These are phyloP conservation scores for Calonectria pteridis DNA, from an alignment of 2,329 filamentous ascomycete genomes.

Conservation along the genomic window DNA sequence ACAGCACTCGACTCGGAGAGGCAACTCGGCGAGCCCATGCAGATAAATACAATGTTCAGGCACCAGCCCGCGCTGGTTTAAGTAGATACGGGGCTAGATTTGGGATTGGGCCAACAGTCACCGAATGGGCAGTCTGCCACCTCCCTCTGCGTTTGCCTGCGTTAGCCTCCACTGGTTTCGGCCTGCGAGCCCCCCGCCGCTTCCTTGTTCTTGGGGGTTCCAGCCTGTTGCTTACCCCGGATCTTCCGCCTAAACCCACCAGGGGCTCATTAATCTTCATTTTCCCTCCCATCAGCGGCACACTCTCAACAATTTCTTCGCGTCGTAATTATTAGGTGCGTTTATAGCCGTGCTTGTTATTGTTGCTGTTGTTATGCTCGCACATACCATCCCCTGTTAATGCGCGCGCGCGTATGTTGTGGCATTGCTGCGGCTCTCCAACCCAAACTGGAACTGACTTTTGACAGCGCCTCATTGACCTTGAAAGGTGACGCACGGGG, in stretches of 20 bases:
- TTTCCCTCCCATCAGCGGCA: neutral
- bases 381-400: neutral
- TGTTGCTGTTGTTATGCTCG: neutral
- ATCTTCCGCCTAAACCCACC: slow-evolving; percentile 11
- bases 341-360: neutral
- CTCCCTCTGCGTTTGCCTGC: neutral
- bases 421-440: slow-evolving; percentile 6
- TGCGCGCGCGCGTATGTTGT: neutral
- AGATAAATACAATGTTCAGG: slow-evolving; percentile 6
- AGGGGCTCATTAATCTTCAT: neutral
- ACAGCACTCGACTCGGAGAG: neutral
- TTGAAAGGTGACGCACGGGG: slow-evolving; percentile 39
- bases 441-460: slow-evolving; percentile 16
- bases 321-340: neutral
- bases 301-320: neutral
- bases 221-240: slow-evolving; percentile 10
- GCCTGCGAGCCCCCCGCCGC: neutral
- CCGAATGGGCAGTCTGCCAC: neutral
- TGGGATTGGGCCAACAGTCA: neutral
- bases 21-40: neutral
- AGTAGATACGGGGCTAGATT: neutral
- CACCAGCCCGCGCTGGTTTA: neutral
- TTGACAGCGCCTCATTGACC: slow-evolving; percentile 1
- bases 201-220: slow-evolving; percentile 4
- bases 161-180: neutral